A percentile compares a stretch with the other conserved stretches of the same genome.
Evolutionary conservation across 257 asterid genomes (phyloP).

Genomic region (Cinchona pubescens): DNA sequence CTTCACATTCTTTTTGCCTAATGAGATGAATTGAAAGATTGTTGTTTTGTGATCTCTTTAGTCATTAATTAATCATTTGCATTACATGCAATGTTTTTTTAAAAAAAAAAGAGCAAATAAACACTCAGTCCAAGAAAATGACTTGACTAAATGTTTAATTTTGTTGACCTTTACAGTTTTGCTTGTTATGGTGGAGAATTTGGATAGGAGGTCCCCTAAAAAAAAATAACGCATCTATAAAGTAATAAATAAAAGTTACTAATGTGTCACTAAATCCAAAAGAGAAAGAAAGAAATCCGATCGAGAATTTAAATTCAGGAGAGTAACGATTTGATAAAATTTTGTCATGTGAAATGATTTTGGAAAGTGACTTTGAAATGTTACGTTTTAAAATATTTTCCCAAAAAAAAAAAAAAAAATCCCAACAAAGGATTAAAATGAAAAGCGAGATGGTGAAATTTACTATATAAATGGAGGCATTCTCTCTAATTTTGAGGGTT

Average conservation of each 20-base stretch:
- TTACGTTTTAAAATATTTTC: too few relatives aligned
- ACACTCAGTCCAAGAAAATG: background rate
- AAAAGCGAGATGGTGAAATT: background rate
- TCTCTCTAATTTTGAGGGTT: background rate
- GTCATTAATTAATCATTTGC: slow-evolving; percentile 19
- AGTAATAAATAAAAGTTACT: too few relatives aligned
- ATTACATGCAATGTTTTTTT: background rate
- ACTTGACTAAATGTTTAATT: background rate
- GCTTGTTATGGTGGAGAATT: background rate
- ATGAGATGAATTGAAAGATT: background rate
- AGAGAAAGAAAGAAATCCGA: too few relatives aligned
- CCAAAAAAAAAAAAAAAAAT: background rate
- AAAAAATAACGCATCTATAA: too few relatives aligned
- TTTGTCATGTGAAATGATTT: too few relatives aligned
- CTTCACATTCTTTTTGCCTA: slow-evolving; percentile 26
- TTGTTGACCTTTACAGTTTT: background rate
- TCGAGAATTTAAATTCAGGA: too few relatives aligned
- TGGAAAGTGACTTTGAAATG: too few relatives aligned
- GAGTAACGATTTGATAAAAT: too few relatives aligned
- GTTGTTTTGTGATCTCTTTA: background rate
- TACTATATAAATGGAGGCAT: background rate
- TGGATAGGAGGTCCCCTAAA: background rate
- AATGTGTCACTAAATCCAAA: too few relatives aligned
- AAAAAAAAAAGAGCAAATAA: background rate
- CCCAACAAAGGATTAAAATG: too few relatives aligned